phyloP scores from a whole-genome alignment of 2,329 filamentous ascomycete species.

The Alternaria triticina region DNA sequence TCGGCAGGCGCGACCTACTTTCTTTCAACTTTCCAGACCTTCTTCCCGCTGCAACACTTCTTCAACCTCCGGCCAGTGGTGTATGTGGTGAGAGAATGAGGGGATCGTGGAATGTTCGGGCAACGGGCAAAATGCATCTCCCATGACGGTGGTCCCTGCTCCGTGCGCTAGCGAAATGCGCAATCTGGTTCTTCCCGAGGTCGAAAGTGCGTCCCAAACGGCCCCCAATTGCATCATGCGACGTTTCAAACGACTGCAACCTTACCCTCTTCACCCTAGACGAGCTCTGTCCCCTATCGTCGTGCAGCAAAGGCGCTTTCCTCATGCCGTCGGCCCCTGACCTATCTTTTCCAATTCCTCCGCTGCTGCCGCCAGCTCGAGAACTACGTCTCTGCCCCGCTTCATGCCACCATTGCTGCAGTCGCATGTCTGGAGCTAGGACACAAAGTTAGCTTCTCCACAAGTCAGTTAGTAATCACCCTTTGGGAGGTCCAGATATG shows the following conservation, averaged over 20 bases:
- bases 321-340: slow-evolving; percentile 7
- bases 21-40: slow-evolving; percentile 46
- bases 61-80: slow-evolving; percentile 46
- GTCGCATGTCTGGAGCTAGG: background rate
- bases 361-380: slow-evolving; percentile 30
- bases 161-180: slow-evolving; percentile 31
- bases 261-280: slow-evolving; percentile 24
- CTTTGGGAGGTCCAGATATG: background rate
- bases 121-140: slow-evolving; percentile 33
- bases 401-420: background rate
- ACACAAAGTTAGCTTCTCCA: background rate
- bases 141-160: slow-evolving; percentile 28
- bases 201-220: slow-evolving; percentile 19
- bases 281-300: slow-evolving; percentile 7
- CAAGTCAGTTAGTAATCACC: background rate
- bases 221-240: slow-evolving; percentile 22
- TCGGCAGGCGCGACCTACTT: slow-evolving; percentile 32
- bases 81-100: slow-evolving; percentile 29
- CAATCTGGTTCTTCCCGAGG: slow-evolving; percentile 36
- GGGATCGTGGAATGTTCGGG: slow-evolving; percentile 26
- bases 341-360: slow-evolving; percentile 7
- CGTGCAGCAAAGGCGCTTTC: background rate
- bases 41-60: slow-evolving; percentile 51
- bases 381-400: background rate
- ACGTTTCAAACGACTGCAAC: slow-evolving; percentile 1